Percentiles rank a stretch among this genome's conserved stretches.
These are phyloP conservation scores for Tetracentron sinense DNA, from an alignment of 164 flowering plant genomes.

Conservation along the genomic window DNA sequence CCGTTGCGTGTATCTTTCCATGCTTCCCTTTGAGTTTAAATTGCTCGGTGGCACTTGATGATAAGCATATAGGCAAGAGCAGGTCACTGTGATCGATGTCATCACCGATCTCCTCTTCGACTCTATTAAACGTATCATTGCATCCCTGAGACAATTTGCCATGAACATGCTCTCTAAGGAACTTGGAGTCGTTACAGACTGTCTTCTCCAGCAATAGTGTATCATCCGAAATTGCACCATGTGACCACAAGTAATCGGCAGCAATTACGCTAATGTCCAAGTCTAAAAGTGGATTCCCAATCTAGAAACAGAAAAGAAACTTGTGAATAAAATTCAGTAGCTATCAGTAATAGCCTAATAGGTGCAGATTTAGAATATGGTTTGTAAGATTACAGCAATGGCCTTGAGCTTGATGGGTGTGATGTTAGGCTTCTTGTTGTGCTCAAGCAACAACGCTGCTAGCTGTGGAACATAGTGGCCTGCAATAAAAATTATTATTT, in stretches of 20 bases:
- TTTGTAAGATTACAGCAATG: conserved; percentile 28
- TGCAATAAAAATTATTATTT: conserved; percentile 18
- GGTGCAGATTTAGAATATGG: not conserved
- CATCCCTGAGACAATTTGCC: conserved; percentile 23
- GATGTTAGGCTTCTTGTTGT: conserved; percentile 30
- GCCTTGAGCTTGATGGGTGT: conserved; percentile 39
- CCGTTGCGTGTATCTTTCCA: conserved; percentile 19
- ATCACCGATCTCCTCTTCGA: conserved; percentile 21
- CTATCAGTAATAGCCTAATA: too few relatives aligned
- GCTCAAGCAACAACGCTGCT: conserved; percentile 35
- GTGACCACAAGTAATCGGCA: conserved; percentile 35
- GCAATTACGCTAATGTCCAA: conserved; percentile 32
- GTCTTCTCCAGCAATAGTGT: conserved; percentile 26
- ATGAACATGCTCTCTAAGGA: conserved; percentile 15
- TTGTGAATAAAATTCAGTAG: too few relatives aligned
- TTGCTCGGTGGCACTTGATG: conserved; percentile 11
- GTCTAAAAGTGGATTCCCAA: conserved; percentile 44
- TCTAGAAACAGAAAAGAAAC: conserved; percentile 12
- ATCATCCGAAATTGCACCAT: conserved; percentile 39
- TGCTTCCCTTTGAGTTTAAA: conserved; percentile 15
- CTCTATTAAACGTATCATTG: conserved; percentile 27
- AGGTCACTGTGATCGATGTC: conserved; percentile 22
- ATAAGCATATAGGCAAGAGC: conserved; percentile 25
- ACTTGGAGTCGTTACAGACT: conserved; percentile 29
- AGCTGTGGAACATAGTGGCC: conserved; percentile 52